Percentiles rank a stretch among this genome's conserved stretches.
These are phyloP conservation scores for Wallacemonas sp. DNA, from an alignment of 208 protist genomes.

Conservation along the genomic window DNA sequence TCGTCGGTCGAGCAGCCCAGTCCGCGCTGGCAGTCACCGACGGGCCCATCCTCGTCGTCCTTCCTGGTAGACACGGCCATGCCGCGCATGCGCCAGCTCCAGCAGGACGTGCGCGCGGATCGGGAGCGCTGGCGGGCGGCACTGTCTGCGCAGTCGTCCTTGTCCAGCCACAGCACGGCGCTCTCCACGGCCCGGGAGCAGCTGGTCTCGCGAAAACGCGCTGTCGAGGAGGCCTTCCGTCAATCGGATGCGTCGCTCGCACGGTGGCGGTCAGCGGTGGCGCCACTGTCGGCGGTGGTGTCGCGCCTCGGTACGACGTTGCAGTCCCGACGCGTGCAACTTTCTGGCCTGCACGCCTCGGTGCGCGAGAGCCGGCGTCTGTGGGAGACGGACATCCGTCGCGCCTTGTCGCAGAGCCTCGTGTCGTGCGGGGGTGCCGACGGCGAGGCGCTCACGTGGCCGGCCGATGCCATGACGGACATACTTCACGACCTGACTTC, in stretches of 20 bases:
- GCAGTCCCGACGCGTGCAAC: slow-evolving; percentile 23
- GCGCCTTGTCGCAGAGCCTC: slow-evolving; percentile 24
- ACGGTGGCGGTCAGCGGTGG: slow-evolving; percentile 22
- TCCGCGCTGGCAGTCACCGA: too few relatives aligned
- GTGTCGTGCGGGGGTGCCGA: slow-evolving; percentile 10
- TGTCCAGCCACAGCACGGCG: neutral
- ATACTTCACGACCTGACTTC: slow-evolving; percentile 16
- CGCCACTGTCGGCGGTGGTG: slow-evolving; percentile 29
- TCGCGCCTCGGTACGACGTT: slow-evolving; percentile 21
- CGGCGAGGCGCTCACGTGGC: neutral
- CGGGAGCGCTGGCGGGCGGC: neutral
- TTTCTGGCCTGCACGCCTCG: slow-evolving; percentile 27
- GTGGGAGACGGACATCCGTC: slow-evolving; percentile 38
- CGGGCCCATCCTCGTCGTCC: too few relatives aligned
- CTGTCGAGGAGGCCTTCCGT: slow-evolving; percentile 23
- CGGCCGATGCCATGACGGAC: slow-evolving; percentile 19
- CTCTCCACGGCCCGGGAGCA: neutral
- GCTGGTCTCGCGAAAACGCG: slow-evolving; percentile 9
- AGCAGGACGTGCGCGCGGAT: neutral
- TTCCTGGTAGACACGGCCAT: too few relatives aligned
- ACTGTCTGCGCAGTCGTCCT: neutral
- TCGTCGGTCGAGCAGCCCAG: too few relatives aligned
- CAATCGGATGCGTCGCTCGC: slow-evolving; percentile 23
- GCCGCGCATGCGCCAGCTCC: slow-evolving; percentile 5
- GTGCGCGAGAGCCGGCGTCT: slow-evolving; percentile 25